Percentiles rank a stretch among this genome's conserved stretches.
Evolutionary conservation across 495 filamentous ascomycete species (phyloP).

Genomic region (Penicillium cosmopolitanum): DNA sequence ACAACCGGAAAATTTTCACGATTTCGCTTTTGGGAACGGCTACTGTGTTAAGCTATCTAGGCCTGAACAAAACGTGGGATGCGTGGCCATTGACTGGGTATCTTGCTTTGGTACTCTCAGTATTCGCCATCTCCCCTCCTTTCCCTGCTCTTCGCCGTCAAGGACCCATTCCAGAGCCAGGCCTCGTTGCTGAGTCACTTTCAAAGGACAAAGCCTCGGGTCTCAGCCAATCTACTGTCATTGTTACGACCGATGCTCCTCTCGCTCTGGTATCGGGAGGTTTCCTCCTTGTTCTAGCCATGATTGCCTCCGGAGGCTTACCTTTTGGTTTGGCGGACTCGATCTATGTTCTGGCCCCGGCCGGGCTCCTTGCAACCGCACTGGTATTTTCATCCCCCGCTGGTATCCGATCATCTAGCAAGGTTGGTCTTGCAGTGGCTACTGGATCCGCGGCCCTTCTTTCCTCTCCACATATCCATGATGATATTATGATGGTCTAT

Average conservation of each 20-base stretch:
- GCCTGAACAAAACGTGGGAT: constrained; percentile 40
- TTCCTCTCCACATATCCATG: constrained; percentile 40
- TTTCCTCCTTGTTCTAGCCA: constrained; percentile 24
- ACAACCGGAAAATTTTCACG: constrained; percentile 36
- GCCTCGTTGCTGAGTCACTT: constrained; percentile 29
- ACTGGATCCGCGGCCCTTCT: constrained; percentile 37
- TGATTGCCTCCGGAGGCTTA: constrained; percentile 28
- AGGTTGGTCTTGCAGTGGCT: constrained; percentile 38
- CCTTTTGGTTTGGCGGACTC: constrained; percentile 29
- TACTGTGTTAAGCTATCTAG: constrained; percentile 35
- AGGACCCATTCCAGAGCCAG: constrained; percentile 31
- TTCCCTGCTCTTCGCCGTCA: constrained; percentile 34
- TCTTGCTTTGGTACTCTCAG: constrained; percentile 43
- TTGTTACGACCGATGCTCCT: constrained; percentile 32
- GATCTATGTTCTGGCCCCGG: constrained; percentile 28
- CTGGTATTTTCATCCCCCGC: constrained; percentile 30
- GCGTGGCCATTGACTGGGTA: constrained; percentile 48
- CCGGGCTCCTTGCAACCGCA: constrained; percentile 36
- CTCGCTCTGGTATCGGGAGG: constrained; percentile 35
- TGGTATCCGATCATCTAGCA: constrained; percentile 36
- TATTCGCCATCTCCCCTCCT: constrained; percentile 48
- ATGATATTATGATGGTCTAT: constrained; percentile 36
- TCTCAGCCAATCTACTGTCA: constrained; percentile 14
- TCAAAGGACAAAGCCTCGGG: constrained; percentile 20
- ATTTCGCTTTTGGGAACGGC: constrained; percentile 31